These are phyloP conservation scores for Salix arbutifolia DNA, from an alignment of 345 rosid genomes.

Conservation along the genomic window DNA sequence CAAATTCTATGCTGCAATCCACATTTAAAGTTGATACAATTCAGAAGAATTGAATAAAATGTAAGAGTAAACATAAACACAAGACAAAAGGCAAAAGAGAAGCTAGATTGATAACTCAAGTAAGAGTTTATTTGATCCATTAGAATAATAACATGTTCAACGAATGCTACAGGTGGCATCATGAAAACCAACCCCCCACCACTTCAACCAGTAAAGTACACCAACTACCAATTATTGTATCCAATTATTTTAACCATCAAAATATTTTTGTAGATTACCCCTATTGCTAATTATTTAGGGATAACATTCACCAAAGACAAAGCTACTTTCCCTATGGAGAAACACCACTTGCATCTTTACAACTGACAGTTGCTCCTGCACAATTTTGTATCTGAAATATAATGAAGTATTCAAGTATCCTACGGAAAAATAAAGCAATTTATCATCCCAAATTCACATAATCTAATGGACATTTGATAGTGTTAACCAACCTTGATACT, in stretches of 20 bases:
- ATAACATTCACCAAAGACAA: not conserved
- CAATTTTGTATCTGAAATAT: not conserved
- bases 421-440: not conserved
- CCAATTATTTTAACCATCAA: not conserved
- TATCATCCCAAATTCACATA: not conserved
- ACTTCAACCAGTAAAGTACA: not conserved
- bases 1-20: constrained; percentile 88
- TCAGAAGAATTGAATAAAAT: constrained; percentile 8
- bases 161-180: not conserved
- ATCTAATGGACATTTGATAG: not conserved
- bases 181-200: not conserved
- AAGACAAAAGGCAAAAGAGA: not conserved
- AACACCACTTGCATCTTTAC: not conserved
- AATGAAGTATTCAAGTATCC: not conserved
- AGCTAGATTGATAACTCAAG: not conserved
- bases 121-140: not conserved
- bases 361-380: not conserved
- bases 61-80: not conserved
- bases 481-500: constrained; percentile 69
- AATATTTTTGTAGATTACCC: not conserved
- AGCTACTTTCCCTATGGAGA: not conserved
- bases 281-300: not conserved
- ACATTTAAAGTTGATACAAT: constrained; percentile 9
- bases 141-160: not conserved
- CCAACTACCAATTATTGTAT: not conserved